phyloP scores from a whole-genome alignment of 495 filamentous ascomycete genomes.

The Polyplosphaeria fusca region DNA sequence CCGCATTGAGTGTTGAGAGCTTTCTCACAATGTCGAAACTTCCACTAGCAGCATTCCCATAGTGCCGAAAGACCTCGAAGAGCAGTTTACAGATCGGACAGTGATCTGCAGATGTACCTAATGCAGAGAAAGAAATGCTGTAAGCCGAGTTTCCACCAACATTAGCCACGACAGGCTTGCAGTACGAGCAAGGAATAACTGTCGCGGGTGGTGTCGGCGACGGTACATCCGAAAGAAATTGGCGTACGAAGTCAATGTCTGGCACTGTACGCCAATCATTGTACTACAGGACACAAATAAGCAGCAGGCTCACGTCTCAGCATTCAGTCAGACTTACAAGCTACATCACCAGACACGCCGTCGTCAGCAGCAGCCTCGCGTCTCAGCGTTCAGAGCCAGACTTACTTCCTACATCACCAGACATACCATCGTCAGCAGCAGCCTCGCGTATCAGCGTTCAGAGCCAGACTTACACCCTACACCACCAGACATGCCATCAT shows the following conservation, averaged over 20 bases:
- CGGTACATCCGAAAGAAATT: slow-evolving; percentile 5
- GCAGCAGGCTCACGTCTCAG: not conserved
- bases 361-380: slow-evolving; percentile 2
- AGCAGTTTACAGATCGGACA: slow-evolving; percentile 11
- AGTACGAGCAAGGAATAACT: slow-evolving; percentile 7
- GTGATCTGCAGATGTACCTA: slow-evolving; percentile 2
- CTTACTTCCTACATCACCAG: slow-evolving; percentile 9
- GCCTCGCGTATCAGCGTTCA: slow-evolving; percentile 6
- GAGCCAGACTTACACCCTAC: slow-evolving; percentile 12
- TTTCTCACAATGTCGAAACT: not conserved
- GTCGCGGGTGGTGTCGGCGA: not conserved
- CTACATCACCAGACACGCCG: slow-evolving; percentile 2
- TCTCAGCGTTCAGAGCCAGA: not conserved
- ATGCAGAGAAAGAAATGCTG: not conserved
- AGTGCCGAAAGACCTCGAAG: not conserved
- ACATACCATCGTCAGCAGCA: slow-evolving; percentile 10
- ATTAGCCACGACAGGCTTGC: too few species aligned
- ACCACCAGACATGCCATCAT: slow-evolving; percentile 6
- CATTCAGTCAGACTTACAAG: not conserved
- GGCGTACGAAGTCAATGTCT: slow-evolving; percentile 1
- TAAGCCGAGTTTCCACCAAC: not conserved
- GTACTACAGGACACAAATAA: slow-evolving; percentile 2
- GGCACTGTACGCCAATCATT: not conserved
- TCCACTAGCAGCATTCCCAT: not conserved
- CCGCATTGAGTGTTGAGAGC: slow-evolving; percentile 1